phyloP scores from a whole-genome alignment of 2,329 filamentous ascomycete genomes.

The Aspergillus luchuensis region DNA sequence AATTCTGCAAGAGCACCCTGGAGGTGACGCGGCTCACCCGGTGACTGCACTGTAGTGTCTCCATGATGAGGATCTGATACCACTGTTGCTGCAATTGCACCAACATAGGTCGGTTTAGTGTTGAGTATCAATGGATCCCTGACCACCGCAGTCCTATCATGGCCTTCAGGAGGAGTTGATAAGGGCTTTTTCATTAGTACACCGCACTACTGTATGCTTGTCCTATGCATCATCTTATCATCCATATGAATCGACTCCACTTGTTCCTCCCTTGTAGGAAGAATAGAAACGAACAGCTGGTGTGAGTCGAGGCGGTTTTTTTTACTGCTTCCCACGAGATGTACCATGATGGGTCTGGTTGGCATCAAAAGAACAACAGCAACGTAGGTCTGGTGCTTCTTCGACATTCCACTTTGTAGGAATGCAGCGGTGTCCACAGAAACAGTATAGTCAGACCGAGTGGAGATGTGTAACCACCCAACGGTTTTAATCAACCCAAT shows the following conservation, averaged over 20 bases:
- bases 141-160: not conserved
- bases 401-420: not conserved
- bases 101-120: not conserved
- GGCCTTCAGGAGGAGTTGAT: not conserved
- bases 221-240: no score
- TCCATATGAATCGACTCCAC: no score
- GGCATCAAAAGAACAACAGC: no score
- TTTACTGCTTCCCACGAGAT: no score
- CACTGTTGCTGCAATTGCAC: not conserved
- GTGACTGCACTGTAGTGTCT: not conserved
- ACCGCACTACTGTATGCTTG: no score
- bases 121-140: not conserved
- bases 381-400: no score
- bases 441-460: not conserved
- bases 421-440: not conserved
- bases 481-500: not conserved
- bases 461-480: not conserved
- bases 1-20: not conserved
- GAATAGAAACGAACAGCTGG: no score
- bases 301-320: no score
- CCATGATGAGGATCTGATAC: not conserved
- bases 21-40: not conserved
- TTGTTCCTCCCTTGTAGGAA: no score
- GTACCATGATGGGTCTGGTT: no score
- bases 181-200: not conserved